Evolutionary conservation across 2,329 filamentous ascomycete genomes (phyloP), one percentile per base, ranked within the genome.

Genomic region (Aspergillus tanneri): DNA sequence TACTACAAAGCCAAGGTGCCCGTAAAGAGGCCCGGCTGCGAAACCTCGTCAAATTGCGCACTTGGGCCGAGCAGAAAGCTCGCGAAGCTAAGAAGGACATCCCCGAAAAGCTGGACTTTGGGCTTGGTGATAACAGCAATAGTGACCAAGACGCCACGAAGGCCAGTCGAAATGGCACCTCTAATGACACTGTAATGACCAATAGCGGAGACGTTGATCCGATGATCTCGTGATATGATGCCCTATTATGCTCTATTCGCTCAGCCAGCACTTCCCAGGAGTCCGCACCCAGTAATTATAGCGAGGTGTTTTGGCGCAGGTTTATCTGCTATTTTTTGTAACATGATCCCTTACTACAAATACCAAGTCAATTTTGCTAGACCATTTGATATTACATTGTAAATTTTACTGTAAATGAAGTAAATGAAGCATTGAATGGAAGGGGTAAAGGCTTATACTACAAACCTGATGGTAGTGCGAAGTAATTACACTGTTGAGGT

Each of bases 21-120:
- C 79, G 84, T 53, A 82, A 86, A 52, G 89, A 96, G 67, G 87
- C 91, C 10, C 87, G 88, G 21, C 88, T 99, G 55, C 81, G 87
- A 47, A 83, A 87, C 55, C 77, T 99, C 3, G 84, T 96, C 32
- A 85, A 86, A 62, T 80, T 95, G 64, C 82, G 92, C 47, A 84
- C 86, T 1, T 99, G 92, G 90, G 86, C 89, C 8, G 92, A 97
- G 69, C 62, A 72, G 34, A 74, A 75, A 52, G 74, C 74, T n/a
- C 65, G 72, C 28, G 71, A 75, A 41, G 62, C 66, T 11, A 76
- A 74, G 50, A 75, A 72, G 52, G 70, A 75, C 46, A 61, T 77
- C 10, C 74, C 74, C 10, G 71, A 73, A 21, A 69, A 70, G 40
- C 56, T 77, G 41, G 69, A 70, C 30, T 65, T 77, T 40, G 73